Evolutionary conservation across 345 rosid genomes (phyloP).

Genomic region (Nephelium lappaceum): DNA sequence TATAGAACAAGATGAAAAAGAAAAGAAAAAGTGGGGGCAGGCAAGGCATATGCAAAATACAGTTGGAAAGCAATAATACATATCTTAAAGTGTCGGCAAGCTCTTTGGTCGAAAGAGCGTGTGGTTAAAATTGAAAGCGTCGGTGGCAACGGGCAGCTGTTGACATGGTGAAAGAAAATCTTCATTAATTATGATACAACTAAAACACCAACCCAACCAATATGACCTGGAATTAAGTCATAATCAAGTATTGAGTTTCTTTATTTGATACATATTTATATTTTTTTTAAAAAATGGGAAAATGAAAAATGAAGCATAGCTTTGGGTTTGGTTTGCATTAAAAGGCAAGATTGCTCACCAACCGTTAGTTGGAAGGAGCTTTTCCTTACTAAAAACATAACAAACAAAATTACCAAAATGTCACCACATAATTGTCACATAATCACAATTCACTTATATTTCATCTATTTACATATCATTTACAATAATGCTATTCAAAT

Average conservation of each 20-base stretch:
- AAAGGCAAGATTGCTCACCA: neutral
- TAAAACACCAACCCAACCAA: too few relatives aligned
- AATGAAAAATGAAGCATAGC: too few relatives aligned
- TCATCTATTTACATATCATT: too few relatives aligned
- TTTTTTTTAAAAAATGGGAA: too few relatives aligned
- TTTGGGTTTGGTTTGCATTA: neutral
- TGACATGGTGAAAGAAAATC: neutral
- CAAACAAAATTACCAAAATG: neutral
- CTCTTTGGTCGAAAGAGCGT: neutral
- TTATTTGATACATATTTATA: too few relatives aligned
- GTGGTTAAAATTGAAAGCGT: neutral
- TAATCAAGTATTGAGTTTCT: too few relatives aligned
- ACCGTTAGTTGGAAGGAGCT: neutral
- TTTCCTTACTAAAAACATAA: neutral
- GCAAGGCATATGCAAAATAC: neutral
- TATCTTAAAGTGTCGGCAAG: constrained; percentile 27
- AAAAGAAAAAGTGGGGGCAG: too few relatives aligned
- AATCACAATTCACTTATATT: too few relatives aligned
- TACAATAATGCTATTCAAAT: too few relatives aligned
- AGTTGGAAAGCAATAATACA: neutral
- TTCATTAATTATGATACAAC: neutral
- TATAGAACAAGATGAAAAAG: neutral
- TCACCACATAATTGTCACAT: neutral
- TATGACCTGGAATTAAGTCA: too few relatives aligned
- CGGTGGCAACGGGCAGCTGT: constrained; percentile 2